These are phyloP conservation scores for Plasmopara muralis DNA, from an alignment of 352 stramenopile species.

Conservation along the genomic window DNA sequence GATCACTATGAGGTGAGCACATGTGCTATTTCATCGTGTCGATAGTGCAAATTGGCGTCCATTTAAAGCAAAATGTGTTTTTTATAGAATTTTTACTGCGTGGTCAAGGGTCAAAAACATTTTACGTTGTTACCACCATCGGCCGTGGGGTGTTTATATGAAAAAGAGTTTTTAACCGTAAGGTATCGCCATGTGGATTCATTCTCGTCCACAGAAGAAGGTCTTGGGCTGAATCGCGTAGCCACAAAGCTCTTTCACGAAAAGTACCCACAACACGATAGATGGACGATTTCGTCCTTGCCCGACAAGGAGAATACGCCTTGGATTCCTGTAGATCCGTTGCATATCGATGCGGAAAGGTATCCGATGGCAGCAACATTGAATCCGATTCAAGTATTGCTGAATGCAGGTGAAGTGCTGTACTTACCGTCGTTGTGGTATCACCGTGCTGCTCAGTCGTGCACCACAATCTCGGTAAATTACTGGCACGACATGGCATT, in stretches of 20 bases:
- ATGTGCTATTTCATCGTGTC: background rate
- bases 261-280: slow-evolving; percentile 36
- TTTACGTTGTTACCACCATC: slow-evolving; percentile 90
- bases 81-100: slow-evolving; percentile 94
- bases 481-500: slow-evolving; percentile 90
- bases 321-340: slow-evolving; percentile 77
- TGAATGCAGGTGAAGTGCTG: slow-evolving; percentile 61
- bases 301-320: slow-evolving; percentile 49
- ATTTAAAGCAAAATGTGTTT: background rate
- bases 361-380: slow-evolving; percentile 53
- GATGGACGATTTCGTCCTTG: slow-evolving; percentile 45
- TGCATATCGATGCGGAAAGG: slow-evolving; percentile 43
- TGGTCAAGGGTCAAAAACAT: slow-evolving; percentile 93
- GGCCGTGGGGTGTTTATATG: slow-evolving; percentile 86
- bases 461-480: slow-evolving; percentile 76
- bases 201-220: slow-evolving; percentile 4
- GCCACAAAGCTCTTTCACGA: slow-evolving; percentile 45
- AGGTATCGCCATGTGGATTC: slow-evolving; percentile 46
- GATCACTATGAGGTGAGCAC: slow-evolving; percentile 92
- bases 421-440: slow-evolving; percentile 84
- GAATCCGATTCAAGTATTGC: slow-evolving; percentile 54
- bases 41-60: background rate
- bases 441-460: slow-evolving; percentile 71
- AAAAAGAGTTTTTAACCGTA: slow-evolving; percentile 57
- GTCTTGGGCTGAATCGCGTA: slow-evolving; percentile 19